A percentile compares a stretch with the other conserved stretches of the same genome.
phyloP scores from a whole-genome alignment of 2,329 filamentous ascomycete species.

The Colletotrichum kahawae region DNA sequence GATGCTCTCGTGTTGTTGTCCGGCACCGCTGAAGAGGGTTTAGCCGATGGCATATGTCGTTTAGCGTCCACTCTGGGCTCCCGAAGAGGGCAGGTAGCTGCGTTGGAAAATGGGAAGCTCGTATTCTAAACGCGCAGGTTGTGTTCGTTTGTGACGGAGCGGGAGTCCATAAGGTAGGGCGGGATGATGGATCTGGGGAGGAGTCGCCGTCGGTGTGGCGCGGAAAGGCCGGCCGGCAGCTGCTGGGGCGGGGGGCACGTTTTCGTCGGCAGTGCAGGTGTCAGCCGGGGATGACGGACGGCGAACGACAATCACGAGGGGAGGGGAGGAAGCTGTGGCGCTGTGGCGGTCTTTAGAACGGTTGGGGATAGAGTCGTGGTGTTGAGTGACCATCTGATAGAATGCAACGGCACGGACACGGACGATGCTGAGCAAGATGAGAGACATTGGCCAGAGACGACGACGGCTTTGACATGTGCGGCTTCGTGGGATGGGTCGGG shows the following conservation, averaged over 20 bases:
- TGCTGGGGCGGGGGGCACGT: neutral
- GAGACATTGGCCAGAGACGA: neutral
- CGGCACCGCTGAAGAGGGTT: neutral
- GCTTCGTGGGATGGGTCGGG: neutral
- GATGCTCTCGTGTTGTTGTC: neutral
- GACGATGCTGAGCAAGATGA: neutral
- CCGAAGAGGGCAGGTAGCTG: neutral
- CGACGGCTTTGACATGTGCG: neutral
- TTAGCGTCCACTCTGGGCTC: neutral
- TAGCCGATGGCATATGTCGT: neutral
- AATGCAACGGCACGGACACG: neutral
- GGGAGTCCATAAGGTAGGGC: neutral
- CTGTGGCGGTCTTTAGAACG: neutral
- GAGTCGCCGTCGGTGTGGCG: conserved; percentile 8
- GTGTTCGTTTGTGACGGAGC: neutral
- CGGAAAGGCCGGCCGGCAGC: conserved; percentile 4
- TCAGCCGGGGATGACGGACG: neutral
- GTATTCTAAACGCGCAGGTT: neutral
- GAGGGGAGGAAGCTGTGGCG: neutral
- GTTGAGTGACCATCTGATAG: neutral
- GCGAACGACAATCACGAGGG: neutral
- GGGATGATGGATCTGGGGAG: neutral
- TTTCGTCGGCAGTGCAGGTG: neutral
- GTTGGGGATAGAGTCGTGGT: neutral
- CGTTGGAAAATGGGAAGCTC: neutral